Conservation (phyloP, 2,329 filamentous ascomycete genomes). For the Bipolaris gigantea region DNA sequence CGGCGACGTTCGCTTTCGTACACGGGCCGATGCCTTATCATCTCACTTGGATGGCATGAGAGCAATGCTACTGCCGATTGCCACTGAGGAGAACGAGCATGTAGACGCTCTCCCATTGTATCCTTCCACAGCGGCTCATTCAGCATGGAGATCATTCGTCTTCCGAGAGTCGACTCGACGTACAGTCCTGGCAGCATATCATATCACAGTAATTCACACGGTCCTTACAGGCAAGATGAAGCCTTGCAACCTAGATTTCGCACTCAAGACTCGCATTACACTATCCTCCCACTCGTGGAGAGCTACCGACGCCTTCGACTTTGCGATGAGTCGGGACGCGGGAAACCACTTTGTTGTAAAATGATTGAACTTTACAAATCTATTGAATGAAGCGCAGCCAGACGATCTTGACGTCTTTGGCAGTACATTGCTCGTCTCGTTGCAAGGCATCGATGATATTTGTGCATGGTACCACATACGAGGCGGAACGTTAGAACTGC, state of each 20-base stretch:
- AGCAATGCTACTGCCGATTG: constrained; percentile 5
- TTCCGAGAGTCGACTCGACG: constrained; percentile 58
- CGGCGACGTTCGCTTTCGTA: constrained; percentile 25
- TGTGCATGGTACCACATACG: constrained; percentile 33
- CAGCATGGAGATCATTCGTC: constrained; percentile 57
- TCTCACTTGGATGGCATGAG: constrained; percentile 22
- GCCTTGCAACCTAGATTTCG: constrained; percentile 16
- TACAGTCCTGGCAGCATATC: constrained; percentile 55
- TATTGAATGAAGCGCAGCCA: constrained; percentile 24
- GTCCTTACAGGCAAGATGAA: constrained; percentile 20
- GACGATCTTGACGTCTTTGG: constrained; percentile 37
- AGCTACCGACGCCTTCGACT: constrained; percentile 35
- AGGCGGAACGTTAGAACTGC: constrained; percentile 19
- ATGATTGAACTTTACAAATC: constrained; percentile 31
- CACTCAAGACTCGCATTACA: constrained; percentile 20
- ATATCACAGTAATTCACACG: constrained; percentile 43
- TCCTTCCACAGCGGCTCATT: constrained; percentile 38
- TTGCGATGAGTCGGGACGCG: constrained; percentile 37
- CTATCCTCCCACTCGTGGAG: constrained; percentile 37
- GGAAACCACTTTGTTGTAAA: constrained; percentile 33
- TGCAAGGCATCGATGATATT: constrained; percentile 36
- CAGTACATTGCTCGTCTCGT: constrained; percentile 31
- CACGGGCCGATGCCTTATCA: constrained; percentile 21
- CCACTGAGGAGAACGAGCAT: constrained; percentile 18
- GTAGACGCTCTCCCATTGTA: constrained; percentile 42